A percentile compares a stretch with the other conserved stretches of the same genome.
phyloP scores from a whole-genome alignment of 148 eudicot species.

The Euryodendron excelsum region DNA sequence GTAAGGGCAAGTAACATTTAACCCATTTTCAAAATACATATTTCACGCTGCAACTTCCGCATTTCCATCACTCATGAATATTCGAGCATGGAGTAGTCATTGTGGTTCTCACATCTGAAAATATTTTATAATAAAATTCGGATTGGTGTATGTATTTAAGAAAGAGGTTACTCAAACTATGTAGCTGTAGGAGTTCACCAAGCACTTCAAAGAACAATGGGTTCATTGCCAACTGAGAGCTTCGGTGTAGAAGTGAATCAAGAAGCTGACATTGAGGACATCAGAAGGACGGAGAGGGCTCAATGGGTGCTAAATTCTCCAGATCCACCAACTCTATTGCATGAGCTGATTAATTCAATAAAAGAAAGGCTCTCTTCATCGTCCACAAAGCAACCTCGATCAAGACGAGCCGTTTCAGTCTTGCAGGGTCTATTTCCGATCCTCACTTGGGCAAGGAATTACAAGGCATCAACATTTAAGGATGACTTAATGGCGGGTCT shows the following conservation, averaged over 20 bases:
- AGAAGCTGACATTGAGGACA: conserved; percentile 10
- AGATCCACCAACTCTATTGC: conserved; percentile 38
- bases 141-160: neutral
- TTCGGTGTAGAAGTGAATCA: conserved; percentile 22
- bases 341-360: conserved; percentile 24
- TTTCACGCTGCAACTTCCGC: too few species aligned
- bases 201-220: conserved; percentile 31
- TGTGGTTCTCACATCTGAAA: too few species aligned
- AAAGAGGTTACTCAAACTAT: neutral
- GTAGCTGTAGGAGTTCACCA: conserved; percentile 21
- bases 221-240: conserved; percentile 15
- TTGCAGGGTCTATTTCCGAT: conserved; percentile 45
- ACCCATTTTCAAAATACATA: too few species aligned
- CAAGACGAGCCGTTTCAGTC: conserved; percentile 8
- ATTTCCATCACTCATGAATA: too few species aligned
- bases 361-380: conserved; percentile 26
- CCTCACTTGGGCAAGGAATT: conserved; percentile 44
- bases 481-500: conserved; percentile 49
- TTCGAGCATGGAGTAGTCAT: too few species aligned
- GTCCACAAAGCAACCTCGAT: conserved; percentile 12
- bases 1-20: too few species aligned
- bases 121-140: neutral
- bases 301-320: conserved; percentile 44
- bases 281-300: conserved; percentile 23
- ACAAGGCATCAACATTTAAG: conserved; percentile 36